phyloP scores from a whole-genome alignment of 495 filamentous ascomycete species.

The Eremomyces bilateralis region DNA sequence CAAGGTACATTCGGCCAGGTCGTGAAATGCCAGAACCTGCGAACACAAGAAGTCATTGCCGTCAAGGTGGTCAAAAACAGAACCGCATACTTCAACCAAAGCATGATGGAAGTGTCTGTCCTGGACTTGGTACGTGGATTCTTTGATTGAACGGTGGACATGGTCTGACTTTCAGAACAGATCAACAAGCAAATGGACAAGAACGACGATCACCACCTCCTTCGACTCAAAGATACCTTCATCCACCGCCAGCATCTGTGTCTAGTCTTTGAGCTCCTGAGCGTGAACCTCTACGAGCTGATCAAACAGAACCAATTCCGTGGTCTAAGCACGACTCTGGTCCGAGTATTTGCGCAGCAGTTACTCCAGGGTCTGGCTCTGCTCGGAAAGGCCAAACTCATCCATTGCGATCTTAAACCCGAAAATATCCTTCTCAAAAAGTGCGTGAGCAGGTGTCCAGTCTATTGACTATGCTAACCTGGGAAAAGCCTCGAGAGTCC shows the following conservation, averaged over 20 bases:
- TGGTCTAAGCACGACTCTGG: constrained; percentile 88
- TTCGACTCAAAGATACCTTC: constrained; percentile 93
- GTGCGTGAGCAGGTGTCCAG: constrained; percentile 21
- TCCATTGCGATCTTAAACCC: constrained; percentile 96
- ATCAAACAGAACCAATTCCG: constrained; percentile 99
- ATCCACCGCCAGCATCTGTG: constrained; percentile 97
- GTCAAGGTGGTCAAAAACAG: constrained; percentile 99
- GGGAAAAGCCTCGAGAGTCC: constrained; percentile 65
- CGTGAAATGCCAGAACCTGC: constrained; percentile 96
- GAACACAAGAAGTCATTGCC: constrained; percentile 93
- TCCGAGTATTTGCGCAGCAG: constrained; percentile 96
- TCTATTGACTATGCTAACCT: constrained; percentile 5
- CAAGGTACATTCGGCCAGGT: constrained; percentile 99
- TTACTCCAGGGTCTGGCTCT: constrained; percentile 78
- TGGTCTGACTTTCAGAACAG: constrained; percentile 21
- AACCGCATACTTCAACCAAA: constrained; percentile 99
- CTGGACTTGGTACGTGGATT: constrained; percentile 57
- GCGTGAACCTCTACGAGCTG: constrained; percentile 94
- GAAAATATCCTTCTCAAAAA: constrained; percentile 98
- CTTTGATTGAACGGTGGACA: not conserved
- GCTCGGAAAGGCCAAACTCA: constrained; percentile 87
- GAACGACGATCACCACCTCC: constrained; percentile 94
- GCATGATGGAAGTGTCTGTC: constrained; percentile 99
- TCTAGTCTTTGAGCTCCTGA: constrained; percentile 89
- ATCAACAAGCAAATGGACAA: constrained; percentile 97